Conservation (phyloP, 768 basidiomycete species). For the Termitomyces sp. region DNA sequence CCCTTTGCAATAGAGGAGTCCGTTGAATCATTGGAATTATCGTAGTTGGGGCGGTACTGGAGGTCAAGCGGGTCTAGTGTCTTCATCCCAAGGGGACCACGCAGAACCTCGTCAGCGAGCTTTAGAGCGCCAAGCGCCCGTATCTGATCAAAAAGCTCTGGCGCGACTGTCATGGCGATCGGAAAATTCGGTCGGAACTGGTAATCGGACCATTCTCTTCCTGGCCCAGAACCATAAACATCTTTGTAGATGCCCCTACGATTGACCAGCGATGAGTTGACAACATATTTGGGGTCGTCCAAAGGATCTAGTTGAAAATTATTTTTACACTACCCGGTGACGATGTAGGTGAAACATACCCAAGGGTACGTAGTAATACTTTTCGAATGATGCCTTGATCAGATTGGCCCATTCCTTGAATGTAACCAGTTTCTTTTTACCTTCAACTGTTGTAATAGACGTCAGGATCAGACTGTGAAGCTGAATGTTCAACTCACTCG, state of each 20-base stretch:
- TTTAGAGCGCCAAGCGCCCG: conserved; percentile 78
- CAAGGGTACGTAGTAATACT: conserved; percentile 82
- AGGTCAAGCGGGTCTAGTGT: conserved; percentile 84
- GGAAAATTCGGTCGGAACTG: conserved; percentile 93
- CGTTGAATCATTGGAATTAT: conserved; percentile 89
- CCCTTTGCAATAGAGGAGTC: conserved; percentile 88
- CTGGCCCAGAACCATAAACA: conserved; percentile 83
- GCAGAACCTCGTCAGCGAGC: conserved; percentile 74
- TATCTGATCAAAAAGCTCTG: conserved; percentile 81
- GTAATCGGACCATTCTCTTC: conserved; percentile 95
- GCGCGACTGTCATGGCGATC: conserved; percentile 95
- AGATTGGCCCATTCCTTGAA: conserved; percentile 89
- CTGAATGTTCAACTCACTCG: conserved; percentile 42
- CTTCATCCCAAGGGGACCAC: conserved; percentile 94
- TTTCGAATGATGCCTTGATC: conserved; percentile 84
- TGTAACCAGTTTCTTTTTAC: conserved; percentile 62
- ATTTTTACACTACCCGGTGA: neutral
- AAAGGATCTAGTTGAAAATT: conserved; percentile 45
- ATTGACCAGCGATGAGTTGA: conserved; percentile 69
- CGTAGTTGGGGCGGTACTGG: conserved; percentile 88
- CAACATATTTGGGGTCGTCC: conserved; percentile 64
- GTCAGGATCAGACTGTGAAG: neutral
- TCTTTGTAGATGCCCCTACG: conserved; percentile 98
- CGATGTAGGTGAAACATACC: conserved; percentile 36
- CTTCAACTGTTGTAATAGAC: conserved; percentile 49